Evolutionary conservation across 208 protist species (phyloP).

Genomic region (Acanthamoeba castellanii): DNA sequence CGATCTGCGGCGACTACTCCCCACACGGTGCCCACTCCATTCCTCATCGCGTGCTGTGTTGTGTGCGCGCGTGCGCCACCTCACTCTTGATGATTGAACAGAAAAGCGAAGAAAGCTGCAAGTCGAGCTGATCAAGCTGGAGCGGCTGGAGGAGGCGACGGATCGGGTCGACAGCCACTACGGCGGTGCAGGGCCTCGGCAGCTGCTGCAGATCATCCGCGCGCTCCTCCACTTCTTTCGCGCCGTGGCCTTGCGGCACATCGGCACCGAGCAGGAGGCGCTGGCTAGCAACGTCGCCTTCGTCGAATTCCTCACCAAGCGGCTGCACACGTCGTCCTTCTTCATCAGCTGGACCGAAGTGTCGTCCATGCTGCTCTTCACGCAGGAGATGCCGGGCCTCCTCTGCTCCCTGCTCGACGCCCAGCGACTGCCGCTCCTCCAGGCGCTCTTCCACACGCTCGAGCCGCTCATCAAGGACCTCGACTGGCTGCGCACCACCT

Average conservation of each 20-base stretch:
- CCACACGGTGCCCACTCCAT: neutral
- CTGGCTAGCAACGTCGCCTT: neutral
- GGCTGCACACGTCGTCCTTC: slow-evolving; percentile 21
- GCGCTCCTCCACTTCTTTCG: neutral
- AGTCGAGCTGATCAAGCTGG: neutral
- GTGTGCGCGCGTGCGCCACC: neutral
- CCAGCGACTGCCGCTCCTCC: neutral
- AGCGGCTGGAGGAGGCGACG: neutral
- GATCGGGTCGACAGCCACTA: neutral
- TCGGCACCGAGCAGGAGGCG: neutral
- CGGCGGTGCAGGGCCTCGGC: neutral
- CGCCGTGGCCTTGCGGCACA: neutral
- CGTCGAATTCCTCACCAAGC: neutral
- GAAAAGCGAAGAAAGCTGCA: neutral
- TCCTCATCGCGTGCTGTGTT: no score
- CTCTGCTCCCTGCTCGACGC: neutral
- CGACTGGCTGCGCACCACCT: slow-evolving; percentile 36
- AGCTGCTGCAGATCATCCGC: slow-evolving; percentile 60
- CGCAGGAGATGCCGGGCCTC: neutral
- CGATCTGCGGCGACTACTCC: neutral
- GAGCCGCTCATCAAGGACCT: slow-evolving; percentile 32
- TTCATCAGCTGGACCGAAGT: slow-evolving; percentile 51
- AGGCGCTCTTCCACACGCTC: slow-evolving; percentile 41
- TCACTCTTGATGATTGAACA: neutral
- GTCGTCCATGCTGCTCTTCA: slow-evolving; percentile 42